These are phyloP conservation scores for Saccharomycopsis phalli DNA, from an alignment of 1,139 yeast species.

Conservation along the genomic window DNA sequence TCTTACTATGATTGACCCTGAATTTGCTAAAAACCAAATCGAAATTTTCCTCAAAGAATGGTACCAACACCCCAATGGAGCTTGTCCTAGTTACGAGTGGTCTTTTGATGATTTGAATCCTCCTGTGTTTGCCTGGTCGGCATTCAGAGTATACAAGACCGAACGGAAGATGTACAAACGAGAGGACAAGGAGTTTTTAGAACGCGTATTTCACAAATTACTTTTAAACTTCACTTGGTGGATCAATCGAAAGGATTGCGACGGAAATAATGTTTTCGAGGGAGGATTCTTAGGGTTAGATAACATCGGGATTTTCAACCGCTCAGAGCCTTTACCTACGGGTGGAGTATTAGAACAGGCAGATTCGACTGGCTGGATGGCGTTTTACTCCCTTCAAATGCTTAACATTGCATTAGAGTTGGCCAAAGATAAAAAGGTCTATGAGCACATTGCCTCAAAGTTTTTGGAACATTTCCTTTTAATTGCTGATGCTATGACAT, in stretches of 20 bases:
- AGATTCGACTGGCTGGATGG: slow-evolving; percentile 98
- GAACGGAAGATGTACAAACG: slow-evolving; percentile 81
- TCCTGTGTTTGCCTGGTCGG: slow-evolving; percentile 97
- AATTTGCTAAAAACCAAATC: slow-evolving; percentile 83
- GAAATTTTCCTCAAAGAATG: slow-evolving; percentile 87
- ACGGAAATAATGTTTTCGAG: slow-evolving; percentile 86
- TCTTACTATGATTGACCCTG: slow-evolving; percentile 90
- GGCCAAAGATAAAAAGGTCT: slow-evolving; percentile 77
- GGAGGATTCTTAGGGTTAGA: slow-evolving; percentile 95
- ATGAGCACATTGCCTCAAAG: slow-evolving; percentile 92
- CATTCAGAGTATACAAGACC: slow-evolving; percentile 80
- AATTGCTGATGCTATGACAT: slow-evolving; percentile 94
- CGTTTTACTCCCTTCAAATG: slow-evolving; percentile 87
- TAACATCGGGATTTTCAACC: slow-evolving; percentile 87
- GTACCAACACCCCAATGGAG: slow-evolving; percentile 99
- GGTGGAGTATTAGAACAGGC: slow-evolving; percentile 93
- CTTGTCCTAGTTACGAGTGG: slow-evolving; percentile 97
- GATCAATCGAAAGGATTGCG: slow-evolving; percentile 88
- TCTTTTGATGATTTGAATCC: slow-evolving; percentile 94
- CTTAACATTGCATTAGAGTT: slow-evolving; percentile 87
- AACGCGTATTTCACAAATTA: slow-evolving; percentile 84
- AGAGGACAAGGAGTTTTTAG: slow-evolving; percentile 79
- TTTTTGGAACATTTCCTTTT: slow-evolving; percentile 89
- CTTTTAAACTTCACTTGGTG: slow-evolving; percentile 94
- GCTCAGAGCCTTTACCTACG: slow-evolving; percentile 91